Conservation (phyloP, 2,329 filamentous ascomycete genomes). For the Hysterium pulicare region DNA sequence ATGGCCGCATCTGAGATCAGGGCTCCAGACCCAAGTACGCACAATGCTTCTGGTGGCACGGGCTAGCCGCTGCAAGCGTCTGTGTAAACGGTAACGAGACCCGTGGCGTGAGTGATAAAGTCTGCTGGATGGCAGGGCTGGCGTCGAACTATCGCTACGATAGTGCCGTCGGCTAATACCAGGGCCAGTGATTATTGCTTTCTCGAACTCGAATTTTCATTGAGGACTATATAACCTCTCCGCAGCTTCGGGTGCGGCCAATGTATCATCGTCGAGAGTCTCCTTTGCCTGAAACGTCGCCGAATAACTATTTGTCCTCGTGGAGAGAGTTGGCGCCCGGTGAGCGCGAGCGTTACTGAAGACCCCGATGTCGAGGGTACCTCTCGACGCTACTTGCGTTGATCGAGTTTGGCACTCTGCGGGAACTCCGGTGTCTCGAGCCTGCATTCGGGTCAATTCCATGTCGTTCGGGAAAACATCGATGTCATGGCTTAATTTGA, state of each 20-base stretch:
- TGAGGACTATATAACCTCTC: background rate
- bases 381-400: too few relatives aligned
- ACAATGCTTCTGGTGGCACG: constrained; percentile 25
- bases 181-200: constrained; percentile 11
- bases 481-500: background rate
- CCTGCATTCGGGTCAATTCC: background rate
- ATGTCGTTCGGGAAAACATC: background rate
- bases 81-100: constrained; percentile 19
- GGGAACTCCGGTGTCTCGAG: background rate
- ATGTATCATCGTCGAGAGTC: background rate
- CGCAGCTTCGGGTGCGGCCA: background rate
- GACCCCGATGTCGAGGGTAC: too few relatives aligned
- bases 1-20: constrained; percentile 33
- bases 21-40: constrained; percentile 36
- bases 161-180: constrained; percentile 34
- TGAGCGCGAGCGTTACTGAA: too few relatives aligned
- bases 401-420: too few relatives aligned
- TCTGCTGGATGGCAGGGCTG: constrained; percentile 31
- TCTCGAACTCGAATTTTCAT: constrained; percentile 8
- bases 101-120: constrained; percentile 28
- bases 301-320: too few relatives aligned
- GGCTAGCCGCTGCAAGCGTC: constrained; percentile 39
- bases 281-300: too few relatives aligned
- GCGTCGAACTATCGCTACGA: constrained; percentile 12
- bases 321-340: too few relatives aligned